phyloP scores from a whole-genome alignment of 192 early-diverging fungal genomes.

The Rhizophlyctis rosea region DNA sequence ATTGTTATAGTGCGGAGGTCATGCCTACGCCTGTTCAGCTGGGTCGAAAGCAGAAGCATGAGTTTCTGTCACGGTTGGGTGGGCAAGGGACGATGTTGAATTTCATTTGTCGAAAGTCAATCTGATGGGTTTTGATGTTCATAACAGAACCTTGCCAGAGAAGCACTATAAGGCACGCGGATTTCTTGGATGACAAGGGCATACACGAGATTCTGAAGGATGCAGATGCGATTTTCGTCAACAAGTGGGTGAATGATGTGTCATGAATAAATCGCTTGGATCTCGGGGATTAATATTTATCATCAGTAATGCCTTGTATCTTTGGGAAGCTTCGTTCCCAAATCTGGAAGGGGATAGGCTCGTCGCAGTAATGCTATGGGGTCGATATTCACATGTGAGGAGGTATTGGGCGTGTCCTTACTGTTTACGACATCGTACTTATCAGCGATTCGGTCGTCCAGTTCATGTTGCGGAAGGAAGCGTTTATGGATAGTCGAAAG shows the following conservation, averaged over 20 bases:
- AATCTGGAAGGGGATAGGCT: conserved; percentile 68
- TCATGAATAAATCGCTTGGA: too few species aligned
- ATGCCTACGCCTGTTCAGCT: conserved; percentile 80
- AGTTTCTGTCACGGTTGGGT: conserved; percentile 81
- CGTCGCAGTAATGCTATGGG: conserved; percentile 55
- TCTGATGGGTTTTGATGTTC: too few species aligned
- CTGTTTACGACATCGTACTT: not conserved
- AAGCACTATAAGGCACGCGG: conserved; percentile 70
- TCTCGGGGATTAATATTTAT: not conserved
- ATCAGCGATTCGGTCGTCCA: too few species aligned
- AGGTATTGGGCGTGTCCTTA: conserved; percentile 16
- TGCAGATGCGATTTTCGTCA: conserved; percentile 92
- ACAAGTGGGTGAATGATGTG: conserved; percentile 63
- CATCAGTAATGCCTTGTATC: too few species aligned
- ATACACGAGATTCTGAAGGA: conserved; percentile 65
- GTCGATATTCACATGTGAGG: conserved; percentile 47
- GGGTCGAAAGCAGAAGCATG: conserved; percentile 72
- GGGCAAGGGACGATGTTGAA: too few species aligned
- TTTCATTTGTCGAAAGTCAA: too few species aligned
- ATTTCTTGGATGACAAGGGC: conserved; percentile 78
- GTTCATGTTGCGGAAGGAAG: too few species aligned
- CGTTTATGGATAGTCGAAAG: too few species aligned
- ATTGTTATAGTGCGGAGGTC: conserved; percentile 83
- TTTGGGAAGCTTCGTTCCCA: conserved; percentile 79
- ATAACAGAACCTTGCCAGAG: conserved; percentile 42